These are phyloP conservation scores for Sordariomycetes sp. DNA, from an alignment of 2,329 filamentous ascomycete species.

Conservation along the genomic window DNA sequence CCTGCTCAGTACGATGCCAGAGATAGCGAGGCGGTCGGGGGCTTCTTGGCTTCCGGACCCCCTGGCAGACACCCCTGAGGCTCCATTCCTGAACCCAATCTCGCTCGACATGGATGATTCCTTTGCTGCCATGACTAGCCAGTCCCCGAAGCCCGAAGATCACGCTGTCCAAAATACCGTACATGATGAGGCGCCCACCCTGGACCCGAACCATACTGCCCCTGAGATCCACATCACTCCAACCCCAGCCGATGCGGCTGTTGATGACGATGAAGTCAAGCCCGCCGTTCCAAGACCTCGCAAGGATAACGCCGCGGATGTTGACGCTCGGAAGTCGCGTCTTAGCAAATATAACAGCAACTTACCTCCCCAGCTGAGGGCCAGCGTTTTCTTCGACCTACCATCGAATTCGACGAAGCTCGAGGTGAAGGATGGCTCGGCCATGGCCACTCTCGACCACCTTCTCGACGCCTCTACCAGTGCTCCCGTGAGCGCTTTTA, in stretches of 20 bases:
- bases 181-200: background rate
- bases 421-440: constrained; percentile 65
- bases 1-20: constrained; percentile 50
- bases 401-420: constrained; percentile 43
- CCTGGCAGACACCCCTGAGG: constrained; percentile 22
- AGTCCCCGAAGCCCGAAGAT: background rate
- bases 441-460: constrained; percentile 78
- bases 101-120: background rate
- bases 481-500: constrained; percentile 85
- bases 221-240: constrained; percentile 2
- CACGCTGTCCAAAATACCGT: background rate
- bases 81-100: constrained; percentile 16
- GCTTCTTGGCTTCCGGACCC: constrained; percentile 35
- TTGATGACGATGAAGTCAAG: background rate
- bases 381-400: constrained; percentile 82
- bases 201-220: background rate
- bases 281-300: constrained; percentile 4
- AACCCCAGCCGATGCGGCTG: background rate
- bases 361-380: constrained; percentile 75
- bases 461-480: constrained; percentile 83
- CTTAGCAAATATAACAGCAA: constrained; percentile 31
- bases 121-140: background rate
- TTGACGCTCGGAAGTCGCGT: constrained; percentile 26
- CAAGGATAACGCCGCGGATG: constrained; percentile 10
- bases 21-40: constrained; percentile 6